Conservation (phyloP, 148 eudicot species). For the Vaccinium macrocarpon region DNA sequence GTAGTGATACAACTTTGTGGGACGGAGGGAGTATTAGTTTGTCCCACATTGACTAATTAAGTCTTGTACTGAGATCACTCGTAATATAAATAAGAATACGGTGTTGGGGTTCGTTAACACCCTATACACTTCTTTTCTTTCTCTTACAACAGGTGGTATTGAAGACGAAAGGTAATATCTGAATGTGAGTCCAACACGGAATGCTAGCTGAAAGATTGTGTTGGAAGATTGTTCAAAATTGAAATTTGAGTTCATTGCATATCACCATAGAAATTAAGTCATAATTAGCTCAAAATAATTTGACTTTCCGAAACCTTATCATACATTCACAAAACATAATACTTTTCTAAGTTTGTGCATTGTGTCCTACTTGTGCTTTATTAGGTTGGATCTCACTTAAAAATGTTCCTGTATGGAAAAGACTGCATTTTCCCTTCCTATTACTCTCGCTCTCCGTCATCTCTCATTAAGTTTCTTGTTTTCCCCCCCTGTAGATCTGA, state of each 20-base stretch:
- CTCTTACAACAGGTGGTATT: no score
- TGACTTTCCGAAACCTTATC: not conserved
- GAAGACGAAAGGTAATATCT: not conserved
- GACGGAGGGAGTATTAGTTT: no score
- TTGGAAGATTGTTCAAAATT: conserved; percentile 7
- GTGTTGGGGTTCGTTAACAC: no score
- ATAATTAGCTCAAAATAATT: not conserved
- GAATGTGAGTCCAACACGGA: not conserved
- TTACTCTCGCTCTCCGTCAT: not conserved
- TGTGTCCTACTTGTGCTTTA: not conserved
- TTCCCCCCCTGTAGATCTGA: conserved; percentile 53
- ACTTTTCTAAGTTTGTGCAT: not conserved
- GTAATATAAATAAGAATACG: no score
- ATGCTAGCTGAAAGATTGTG: not conserved
- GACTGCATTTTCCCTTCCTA: not conserved
- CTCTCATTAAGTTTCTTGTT: not conserved
- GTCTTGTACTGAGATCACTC: no score
- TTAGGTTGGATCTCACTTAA: conserved; percentile 8
- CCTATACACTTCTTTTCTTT: no score
- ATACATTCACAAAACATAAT: not conserved
- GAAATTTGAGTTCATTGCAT: not conserved
- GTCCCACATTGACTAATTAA: no score
- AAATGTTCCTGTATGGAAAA: not conserved
- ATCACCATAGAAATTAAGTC: not conserved
- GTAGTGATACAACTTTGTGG: no score